These are phyloP conservation scores for Leccinum aurantiacum DNA, from an alignment of 768 basidiomycete species.

Conservation along the genomic window DNA sequence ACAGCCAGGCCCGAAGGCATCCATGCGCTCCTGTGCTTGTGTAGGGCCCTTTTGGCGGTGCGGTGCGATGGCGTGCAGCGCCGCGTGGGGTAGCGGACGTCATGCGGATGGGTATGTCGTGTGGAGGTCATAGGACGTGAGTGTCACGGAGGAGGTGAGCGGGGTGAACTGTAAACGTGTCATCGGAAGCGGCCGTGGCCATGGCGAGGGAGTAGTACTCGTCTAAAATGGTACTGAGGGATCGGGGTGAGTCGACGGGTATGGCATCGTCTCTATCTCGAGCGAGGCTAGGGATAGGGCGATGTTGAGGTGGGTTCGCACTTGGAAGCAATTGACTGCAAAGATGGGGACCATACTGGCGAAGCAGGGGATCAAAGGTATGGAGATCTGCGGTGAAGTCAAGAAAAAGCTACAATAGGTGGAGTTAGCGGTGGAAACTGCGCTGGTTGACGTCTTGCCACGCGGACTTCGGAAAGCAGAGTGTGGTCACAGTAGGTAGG, in stretches of 20 bases:
- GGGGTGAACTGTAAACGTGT: slow-evolving; percentile 18
- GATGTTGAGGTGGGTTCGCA: slow-evolving; percentile 2
- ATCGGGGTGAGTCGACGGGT: slow-evolving; percentile 34
- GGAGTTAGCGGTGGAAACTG: no score
- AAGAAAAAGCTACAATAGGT: no score
- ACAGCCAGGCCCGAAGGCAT: slow-evolving; percentile 42
- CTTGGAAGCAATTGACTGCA: no score
- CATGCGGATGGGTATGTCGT: slow-evolving; percentile 35
- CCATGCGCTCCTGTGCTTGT: slow-evolving; percentile 3
- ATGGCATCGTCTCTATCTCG: slow-evolving; percentile 36
- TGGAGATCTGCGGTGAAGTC: no score
- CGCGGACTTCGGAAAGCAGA: no score
- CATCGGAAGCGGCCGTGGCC: not conserved
- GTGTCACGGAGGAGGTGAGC: slow-evolving; percentile 25
- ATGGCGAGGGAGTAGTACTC: slow-evolving; percentile 32
- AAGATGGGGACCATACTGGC: no score
- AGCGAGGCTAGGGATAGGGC: slow-evolving; percentile 37
- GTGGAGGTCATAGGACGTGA: slow-evolving; percentile 31
- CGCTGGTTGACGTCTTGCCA: no score
- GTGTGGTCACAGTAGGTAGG: no score
- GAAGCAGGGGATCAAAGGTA: no score
- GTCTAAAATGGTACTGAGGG: slow-evolving; percentile 7
- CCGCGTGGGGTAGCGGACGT: slow-evolving; percentile 7
- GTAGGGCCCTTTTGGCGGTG: slow-evolving; percentile 12
- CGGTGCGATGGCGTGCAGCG: slow-evolving; percentile 27